Conservation (phyloP, 495 filamentous ascomycete species). For the Penicillium psychrofluorescens region DNA sequence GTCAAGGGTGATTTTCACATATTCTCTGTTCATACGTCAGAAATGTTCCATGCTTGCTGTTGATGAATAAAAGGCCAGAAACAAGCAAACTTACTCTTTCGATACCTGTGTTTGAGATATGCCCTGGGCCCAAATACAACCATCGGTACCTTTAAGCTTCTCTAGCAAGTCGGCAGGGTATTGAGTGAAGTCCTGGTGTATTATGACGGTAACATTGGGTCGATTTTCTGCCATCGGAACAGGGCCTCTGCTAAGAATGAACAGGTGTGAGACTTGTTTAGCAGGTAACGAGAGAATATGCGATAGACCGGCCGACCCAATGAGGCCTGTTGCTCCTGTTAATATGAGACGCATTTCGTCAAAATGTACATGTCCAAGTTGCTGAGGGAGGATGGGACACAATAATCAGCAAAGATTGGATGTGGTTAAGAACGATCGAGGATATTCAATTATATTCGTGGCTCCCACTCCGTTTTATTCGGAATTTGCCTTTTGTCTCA, state of each 20-base stretch:
- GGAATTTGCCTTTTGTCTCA: too few relatives aligned
- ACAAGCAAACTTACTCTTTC: slow-evolving; percentile 43
- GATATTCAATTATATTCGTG: too few relatives aligned
- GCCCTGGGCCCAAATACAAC: slow-evolving; percentile 66
- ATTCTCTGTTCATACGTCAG: slow-evolving; percentile 41
- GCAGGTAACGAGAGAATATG: slow-evolving; percentile 47
- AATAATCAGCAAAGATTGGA: too few relatives aligned
- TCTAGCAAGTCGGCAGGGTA: slow-evolving; percentile 50
- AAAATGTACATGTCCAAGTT: too few relatives aligned
- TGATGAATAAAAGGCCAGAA: not conserved
- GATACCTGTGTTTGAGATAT: slow-evolving; percentile 49
- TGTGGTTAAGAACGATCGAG: too few relatives aligned
- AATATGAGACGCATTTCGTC: slow-evolving; percentile 61
- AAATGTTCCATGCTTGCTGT: not conserved
- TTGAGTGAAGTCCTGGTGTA: slow-evolving; percentile 55
- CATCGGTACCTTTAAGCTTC: slow-evolving; percentile 54
- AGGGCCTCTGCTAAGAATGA: slow-evolving; percentile 57
- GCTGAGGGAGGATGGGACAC: too few relatives aligned
- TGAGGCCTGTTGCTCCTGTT: slow-evolving; percentile 67
- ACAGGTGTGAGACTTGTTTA: slow-evolving; percentile 50
- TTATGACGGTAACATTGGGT: slow-evolving; percentile 48
- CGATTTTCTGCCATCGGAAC: slow-evolving; percentile 59
- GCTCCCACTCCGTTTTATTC: too few relatives aligned
- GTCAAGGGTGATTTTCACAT: slow-evolving; percentile 58
- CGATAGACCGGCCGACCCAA: slow-evolving; percentile 57